Evolutionary conservation across 176 grass and related monocot species (phyloP).

Genomic region (Cenchrus purpureus): DNA sequence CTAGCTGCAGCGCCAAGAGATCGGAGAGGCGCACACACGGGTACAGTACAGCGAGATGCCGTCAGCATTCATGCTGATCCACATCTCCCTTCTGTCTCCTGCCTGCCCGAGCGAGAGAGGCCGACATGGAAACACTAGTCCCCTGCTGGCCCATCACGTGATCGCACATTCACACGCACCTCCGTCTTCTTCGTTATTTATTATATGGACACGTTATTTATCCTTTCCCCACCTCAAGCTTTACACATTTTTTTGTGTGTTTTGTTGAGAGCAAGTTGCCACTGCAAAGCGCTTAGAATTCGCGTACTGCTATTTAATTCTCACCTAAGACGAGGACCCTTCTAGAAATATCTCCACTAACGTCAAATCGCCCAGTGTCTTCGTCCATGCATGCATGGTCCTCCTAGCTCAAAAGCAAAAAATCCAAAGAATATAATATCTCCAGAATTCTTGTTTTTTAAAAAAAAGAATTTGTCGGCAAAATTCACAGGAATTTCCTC

Average conservation of each 20-base stretch:
- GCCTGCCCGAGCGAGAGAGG: too few species aligned
- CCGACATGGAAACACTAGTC: not conserved
- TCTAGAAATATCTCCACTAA: slow-evolving; percentile 32
- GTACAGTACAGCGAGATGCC: not conserved
- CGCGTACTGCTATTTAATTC: not conserved
- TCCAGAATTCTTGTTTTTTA: not conserved
- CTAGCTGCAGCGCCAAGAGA: not conserved
- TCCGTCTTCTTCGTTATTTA: not conserved
- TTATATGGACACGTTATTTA: not conserved
- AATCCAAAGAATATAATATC: not conserved
- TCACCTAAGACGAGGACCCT: not conserved
- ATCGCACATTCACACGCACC: not conserved
- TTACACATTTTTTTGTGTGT: not conserved
- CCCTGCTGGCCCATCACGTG: slow-evolving; percentile 35
- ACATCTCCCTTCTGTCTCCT: not conserved
- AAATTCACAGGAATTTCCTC: too few species aligned
- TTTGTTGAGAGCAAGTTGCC: not conserved
- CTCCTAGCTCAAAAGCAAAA: not conserved
- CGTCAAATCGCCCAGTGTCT: not conserved
- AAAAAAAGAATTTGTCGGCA: not conserved
- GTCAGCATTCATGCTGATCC: slow-evolving; percentile 10
- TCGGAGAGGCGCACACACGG: not conserved
- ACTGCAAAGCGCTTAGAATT: too few species aligned
- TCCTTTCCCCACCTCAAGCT: not conserved
- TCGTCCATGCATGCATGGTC: slow-evolving; percentile 42